Evolutionary conservation across 306 rosid species (phyloP).

Genomic region (Oemleria cerasiformis): DNA sequence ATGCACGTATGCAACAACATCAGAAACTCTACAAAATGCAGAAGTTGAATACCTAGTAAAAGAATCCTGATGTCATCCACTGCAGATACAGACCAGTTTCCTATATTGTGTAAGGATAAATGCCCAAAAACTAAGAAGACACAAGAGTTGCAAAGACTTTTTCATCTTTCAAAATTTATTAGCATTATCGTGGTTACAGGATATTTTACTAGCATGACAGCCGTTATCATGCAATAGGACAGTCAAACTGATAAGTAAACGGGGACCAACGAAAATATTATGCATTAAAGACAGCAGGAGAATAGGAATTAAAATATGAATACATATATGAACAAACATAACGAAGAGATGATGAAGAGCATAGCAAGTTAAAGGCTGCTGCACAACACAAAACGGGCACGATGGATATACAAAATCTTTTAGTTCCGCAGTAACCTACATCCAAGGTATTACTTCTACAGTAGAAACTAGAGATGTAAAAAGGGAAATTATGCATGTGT

Average conservation of each 20-base stretch:
- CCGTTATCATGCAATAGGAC: background rate
- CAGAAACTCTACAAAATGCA: background rate
- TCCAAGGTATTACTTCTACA: background rate
- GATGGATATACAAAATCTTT: background rate
- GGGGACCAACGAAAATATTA: background rate
- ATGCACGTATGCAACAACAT: constrained; percentile 1
- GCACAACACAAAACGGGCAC: background rate
- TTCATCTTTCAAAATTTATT: background rate
- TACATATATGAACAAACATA: background rate
- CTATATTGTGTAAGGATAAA: background rate
- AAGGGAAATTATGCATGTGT: background rate
- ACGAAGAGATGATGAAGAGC: background rate
- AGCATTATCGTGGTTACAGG: background rate
- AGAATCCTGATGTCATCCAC: background rate
- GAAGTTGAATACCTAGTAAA: background rate
- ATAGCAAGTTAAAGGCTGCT: background rate
- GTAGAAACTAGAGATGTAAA: background rate
- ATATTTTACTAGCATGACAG: background rate
- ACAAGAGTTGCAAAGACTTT: background rate
- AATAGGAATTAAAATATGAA: background rate
- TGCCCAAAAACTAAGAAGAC: constrained; percentile 1
- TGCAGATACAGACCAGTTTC: background rate
- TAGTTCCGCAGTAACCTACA: background rate
- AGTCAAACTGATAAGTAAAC: background rate
- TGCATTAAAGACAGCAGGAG: background rate